Conservation (phyloP, 495 filamentous ascomycete species). For the Penicillium nucicola region DNA sequence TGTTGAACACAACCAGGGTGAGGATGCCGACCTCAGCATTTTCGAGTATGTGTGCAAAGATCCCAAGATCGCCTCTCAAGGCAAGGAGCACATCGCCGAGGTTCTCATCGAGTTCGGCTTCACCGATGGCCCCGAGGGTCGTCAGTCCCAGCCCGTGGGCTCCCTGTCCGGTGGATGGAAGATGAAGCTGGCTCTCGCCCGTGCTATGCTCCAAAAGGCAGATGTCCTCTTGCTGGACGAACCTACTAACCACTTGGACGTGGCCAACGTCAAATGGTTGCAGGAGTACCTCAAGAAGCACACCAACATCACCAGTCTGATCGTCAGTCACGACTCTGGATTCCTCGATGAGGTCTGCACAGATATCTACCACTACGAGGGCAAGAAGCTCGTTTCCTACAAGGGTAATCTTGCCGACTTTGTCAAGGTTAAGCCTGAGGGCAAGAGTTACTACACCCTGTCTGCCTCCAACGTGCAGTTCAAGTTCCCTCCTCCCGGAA, state of each 20-base stretch:
- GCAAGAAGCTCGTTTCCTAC: constrained; percentile 94
- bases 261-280: constrained; percentile 93
- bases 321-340: constrained; percentile 96
- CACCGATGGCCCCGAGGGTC: constrained; percentile 81
- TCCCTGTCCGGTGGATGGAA: constrained; percentile 99
- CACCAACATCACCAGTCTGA: constrained; percentile 95
- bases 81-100: constrained; percentile 71
- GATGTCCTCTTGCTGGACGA: constrained; percentile 96
- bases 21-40: constrained; percentile 93
- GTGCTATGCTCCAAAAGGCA: constrained; percentile 94
- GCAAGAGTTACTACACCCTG: constrained; percentile 97
- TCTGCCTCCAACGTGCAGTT: constrained; percentile 87
- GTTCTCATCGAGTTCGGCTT: constrained; percentile 93
- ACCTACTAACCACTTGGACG: constrained; percentile 98
- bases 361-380: constrained; percentile 98
- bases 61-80: constrained; percentile 71
- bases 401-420: constrained; percentile 92
- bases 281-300: constrained; percentile 93
- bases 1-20: constrained; percentile 97
- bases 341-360: constrained; percentile 98
- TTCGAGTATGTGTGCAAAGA: constrained; percentile 87
- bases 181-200: constrained; percentile 97
- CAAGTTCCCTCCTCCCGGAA: constrained; percentile 95
- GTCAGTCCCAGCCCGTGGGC: constrained; percentile 82
- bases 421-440: constrained; percentile 90